Conservation (phyloP, 345 rosid genomes). For the Eucalyptus rudis region DNA sequence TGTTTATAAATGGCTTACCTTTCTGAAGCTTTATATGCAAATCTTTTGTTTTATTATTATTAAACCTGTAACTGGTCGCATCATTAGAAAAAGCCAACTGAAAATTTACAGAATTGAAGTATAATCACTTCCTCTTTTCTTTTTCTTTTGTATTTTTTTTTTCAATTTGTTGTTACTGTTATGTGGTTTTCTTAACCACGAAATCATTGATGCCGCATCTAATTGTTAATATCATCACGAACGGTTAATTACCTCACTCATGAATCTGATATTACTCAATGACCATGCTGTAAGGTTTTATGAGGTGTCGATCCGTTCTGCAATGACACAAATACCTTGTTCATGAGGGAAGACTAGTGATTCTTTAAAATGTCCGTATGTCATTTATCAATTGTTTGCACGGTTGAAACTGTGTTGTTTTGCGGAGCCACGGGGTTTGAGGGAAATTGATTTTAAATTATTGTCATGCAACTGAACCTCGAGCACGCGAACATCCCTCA, state of each 20-base stretch:
- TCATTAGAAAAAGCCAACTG: neutral
- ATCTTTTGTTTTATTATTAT: too few species aligned
- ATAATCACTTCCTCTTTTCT: neutral
- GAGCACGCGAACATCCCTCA: accelerated
- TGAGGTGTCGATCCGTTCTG: neutral
- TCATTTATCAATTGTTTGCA: neutral
- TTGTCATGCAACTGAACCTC: accelerated
- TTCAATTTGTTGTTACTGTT: neutral
- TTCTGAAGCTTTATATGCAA: neutral
- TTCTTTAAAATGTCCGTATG: neutral
- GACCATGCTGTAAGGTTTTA: neutral
- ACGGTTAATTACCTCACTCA: neutral
- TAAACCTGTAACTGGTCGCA: neutral
- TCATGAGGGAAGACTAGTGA: neutral
- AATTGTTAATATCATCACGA: neutral
- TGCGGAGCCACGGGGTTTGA: neutral
- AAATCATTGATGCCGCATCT: neutral
- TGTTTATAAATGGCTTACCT: neutral
- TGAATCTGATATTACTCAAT: neutral
- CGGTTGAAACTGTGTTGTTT: neutral
- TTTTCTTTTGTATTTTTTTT: too few species aligned
- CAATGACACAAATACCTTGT: neutral
- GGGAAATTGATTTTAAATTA: neutral
- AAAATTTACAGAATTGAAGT: neutral
- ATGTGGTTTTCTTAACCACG: neutral